phyloP scores from a whole-genome alignment of 2,329 filamentous ascomycete species.

The Pseudogymnoascus sp. region DNA sequence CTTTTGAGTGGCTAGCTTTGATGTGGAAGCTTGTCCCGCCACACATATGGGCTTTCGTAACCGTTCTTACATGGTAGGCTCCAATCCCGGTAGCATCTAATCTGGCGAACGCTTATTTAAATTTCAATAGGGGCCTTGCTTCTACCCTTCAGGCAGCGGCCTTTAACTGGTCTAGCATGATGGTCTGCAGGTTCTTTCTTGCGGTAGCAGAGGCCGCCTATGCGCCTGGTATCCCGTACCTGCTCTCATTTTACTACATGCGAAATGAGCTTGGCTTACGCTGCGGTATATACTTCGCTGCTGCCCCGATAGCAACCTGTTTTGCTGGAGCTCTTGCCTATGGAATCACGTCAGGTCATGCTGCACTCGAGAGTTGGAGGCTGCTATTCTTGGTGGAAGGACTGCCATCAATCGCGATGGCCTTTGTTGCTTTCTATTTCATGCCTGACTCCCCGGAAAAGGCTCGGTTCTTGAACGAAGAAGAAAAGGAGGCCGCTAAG shows the following conservation, averaged over 20 bases:
- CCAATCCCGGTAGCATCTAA: neutral
- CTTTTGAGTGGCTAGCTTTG: conserved; percentile 33
- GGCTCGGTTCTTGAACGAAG: conserved; percentile 40
- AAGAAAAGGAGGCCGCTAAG: conserved; percentile 41
- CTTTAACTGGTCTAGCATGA: conserved; percentile 29
- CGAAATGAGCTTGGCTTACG: conserved; percentile 58
- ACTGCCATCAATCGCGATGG: conserved; percentile 48
- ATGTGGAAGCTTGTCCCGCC: conserved; percentile 33
- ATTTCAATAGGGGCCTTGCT: conserved; percentile 14
- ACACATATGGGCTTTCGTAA: conserved; percentile 27
- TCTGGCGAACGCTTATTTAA: neutral
- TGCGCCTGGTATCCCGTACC: conserved; percentile 34
- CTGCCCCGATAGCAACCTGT: conserved; percentile 58
- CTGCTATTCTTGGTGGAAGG: conserved; percentile 59
- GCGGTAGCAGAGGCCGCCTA: conserved; percentile 39
- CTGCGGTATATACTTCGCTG: conserved; percentile 60
- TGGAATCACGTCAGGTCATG: conserved; percentile 56
- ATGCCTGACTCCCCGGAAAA: conserved; percentile 45
- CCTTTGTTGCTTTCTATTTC: conserved; percentile 45
- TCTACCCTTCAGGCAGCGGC: conserved; percentile 29
- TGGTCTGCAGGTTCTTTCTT: conserved; percentile 34
- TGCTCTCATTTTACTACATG: conserved; percentile 40
- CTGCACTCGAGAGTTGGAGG: conserved; percentile 52
- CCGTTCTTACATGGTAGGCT: neutral
- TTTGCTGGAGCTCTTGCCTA: conserved; percentile 63